Evolutionary conservation across 2,329 filamentous ascomycete species (phyloP).

Genomic region (Cryphonectria carpinicola): DNA sequence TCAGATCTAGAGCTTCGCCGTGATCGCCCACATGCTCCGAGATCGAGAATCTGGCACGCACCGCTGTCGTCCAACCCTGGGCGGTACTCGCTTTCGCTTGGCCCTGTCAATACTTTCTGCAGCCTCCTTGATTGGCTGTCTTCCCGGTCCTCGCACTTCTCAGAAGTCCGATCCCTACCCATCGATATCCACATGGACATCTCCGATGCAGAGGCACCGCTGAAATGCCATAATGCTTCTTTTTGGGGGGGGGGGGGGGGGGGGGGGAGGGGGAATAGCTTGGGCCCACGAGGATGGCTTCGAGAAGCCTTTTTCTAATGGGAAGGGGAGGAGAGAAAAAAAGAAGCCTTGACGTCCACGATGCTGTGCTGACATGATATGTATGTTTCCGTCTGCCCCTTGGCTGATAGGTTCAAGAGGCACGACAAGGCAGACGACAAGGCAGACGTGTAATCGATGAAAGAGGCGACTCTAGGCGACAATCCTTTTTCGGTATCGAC

Average conservation of each 20-base stretch:
- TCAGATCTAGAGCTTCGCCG: background rate
- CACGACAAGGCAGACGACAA: background rate
- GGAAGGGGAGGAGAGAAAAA: background rate
- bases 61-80: background rate
- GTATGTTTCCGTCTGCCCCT: background rate
- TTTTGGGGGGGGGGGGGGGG: too few relatives aligned
- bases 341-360: background rate
- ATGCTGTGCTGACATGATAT: background rate
- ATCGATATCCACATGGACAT: background rate
- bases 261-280: too few relatives aligned
- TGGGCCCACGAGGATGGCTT: background rate
- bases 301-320: background rate
- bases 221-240: background rate
- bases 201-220: background rate
- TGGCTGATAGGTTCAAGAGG: background rate
- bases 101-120: background rate
- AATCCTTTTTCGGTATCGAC: background rate
- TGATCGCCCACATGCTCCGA: background rate
- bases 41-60: background rate
- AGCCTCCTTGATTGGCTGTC: conserved; percentile 16
- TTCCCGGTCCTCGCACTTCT: conserved; percentile 17
- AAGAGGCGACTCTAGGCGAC: background rate
- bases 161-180: conserved; percentile 17
- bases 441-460: background rate
- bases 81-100: conserved; percentile 21